Evolutionary conservation across 768 basidiomycete genomes (phyloP).

Genomic region (Ramaria rubella): DNA sequence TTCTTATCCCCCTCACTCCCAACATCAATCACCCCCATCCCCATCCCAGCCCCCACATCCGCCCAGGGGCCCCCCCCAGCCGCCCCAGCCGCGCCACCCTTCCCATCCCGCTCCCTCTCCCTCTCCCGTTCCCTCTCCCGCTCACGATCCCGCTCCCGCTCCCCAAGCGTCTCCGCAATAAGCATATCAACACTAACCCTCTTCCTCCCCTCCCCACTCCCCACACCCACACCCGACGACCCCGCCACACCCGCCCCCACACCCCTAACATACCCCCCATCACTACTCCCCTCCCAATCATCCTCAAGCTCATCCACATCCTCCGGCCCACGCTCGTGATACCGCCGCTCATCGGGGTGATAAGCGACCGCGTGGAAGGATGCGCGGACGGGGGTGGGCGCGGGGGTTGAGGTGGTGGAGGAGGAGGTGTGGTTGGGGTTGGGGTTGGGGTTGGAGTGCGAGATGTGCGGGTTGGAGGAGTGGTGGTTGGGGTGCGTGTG

Average conservation of each 20-base stretch:
- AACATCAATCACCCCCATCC: slow-evolving; percentile 11
- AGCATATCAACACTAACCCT: slow-evolving; percentile 12
- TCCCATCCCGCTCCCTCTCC: neutral
- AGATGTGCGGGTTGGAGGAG: too few species aligned
- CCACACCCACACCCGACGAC: neutral
- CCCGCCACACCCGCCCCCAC: neutral
- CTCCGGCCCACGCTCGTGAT: too few species aligned
- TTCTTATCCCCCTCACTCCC: slow-evolving; percentile 10
- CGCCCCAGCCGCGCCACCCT: neutral
- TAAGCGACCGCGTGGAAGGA: neutral
- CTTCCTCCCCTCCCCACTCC: neutral
- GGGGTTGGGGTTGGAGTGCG: neutral
- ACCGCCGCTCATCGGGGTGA: neutral
- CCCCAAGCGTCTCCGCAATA: slow-evolving; percentile 11
- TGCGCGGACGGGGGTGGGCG: neutral
- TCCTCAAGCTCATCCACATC: neutral
- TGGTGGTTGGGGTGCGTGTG: too few species aligned
- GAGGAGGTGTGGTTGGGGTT: neutral
- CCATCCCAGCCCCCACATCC: neutral
- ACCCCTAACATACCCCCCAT: neutral
- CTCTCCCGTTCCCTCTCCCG: neutral
- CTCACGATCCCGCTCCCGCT: neutral
- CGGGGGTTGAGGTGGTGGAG: neutral
- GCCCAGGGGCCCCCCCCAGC: neutral
- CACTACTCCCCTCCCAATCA: neutral